A percentile compares a stretch with the other conserved stretches of the same genome.
phyloP scores from a whole-genome alignment of 148 eudicot species.

The Fagopyrum esculentum region DNA sequence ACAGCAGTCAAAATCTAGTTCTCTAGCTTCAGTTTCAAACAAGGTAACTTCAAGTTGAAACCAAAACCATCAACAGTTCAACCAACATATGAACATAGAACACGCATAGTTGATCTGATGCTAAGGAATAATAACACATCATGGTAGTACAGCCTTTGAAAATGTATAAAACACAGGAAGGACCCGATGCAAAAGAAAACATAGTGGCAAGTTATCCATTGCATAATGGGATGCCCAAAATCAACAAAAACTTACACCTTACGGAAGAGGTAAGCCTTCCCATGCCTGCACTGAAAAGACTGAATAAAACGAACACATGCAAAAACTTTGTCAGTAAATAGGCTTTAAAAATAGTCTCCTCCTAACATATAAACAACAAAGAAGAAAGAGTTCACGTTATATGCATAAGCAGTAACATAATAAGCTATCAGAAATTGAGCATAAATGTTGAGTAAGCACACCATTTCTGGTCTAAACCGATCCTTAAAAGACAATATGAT shows the following conservation, averaged over 20 bases:
- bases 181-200: background rate
- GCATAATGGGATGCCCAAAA: slow-evolving; percentile 13
- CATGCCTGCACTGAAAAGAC: slow-evolving; percentile 78
- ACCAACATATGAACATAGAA: background rate
- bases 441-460: background rate
- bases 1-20: background rate
- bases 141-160: background rate
- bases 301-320: slow-evolving; percentile 35
- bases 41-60: background rate
- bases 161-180: background rate
- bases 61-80: background rate
- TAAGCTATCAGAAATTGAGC: background rate
- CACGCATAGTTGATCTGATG: background rate
- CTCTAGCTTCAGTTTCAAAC: background rate
- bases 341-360: background rate
- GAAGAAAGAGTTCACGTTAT: background rate
- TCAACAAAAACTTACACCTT: slow-evolving; percentile 81
- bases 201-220: background rate
- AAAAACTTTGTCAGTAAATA: slow-evolving; percentile 23
- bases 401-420: background rate
- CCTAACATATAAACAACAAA: background rate
- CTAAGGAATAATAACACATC: background rate
- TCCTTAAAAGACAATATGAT: background rate
- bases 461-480: background rate
- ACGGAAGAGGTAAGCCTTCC: slow-evolving; percentile 94